Evolutionary conservation across 805 yeast genomes (phyloP).

Genomic region (Metschnikowia matae): DNA sequence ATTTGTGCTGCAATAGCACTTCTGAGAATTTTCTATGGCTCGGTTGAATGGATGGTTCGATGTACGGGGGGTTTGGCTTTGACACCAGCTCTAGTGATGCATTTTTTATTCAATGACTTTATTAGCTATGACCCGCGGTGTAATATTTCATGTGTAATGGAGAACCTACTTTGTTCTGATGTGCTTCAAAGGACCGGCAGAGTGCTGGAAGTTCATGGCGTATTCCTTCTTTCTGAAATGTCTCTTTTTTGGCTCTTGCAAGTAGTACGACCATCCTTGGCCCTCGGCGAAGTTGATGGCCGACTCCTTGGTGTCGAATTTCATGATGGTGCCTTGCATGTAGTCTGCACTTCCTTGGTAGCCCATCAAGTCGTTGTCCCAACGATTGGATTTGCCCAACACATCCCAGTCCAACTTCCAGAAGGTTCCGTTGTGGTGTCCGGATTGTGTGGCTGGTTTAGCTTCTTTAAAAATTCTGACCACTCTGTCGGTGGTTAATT

Average conservation of each 20-base stretch:
- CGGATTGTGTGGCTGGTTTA: constrained; percentile 80
- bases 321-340: constrained; percentile 75
- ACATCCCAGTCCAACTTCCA: constrained; percentile 89
- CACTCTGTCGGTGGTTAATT: constrained; percentile 54
- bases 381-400: constrained; percentile 68
- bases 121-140: constrained; percentile 1
- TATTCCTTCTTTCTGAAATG: constrained; percentile 73
- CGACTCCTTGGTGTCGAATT: constrained; percentile 69
- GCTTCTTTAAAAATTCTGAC: constrained; percentile 76
- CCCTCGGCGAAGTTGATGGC: constrained; percentile 77
- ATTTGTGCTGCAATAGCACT: too few relatives aligned
- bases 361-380: constrained; percentile 89
- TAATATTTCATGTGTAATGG: background rate
- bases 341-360: constrained; percentile 76
- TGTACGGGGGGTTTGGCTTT: background rate
- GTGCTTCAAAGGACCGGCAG: constrained; percentile 67
- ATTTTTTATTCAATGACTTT: background rate
- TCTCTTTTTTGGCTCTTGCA: constrained; percentile 76
- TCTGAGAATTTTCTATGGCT: too few relatives aligned
- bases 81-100: background rate
- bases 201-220: constrained; percentile 65
- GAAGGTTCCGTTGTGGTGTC: constrained; percentile 45
- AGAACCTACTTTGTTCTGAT: constrained; percentile 64
- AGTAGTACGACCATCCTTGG: constrained; percentile 81
- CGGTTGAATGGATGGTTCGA: too few relatives aligned